Evolutionary conservation across 202 grass and related monocot species (phyloP), one percentile per base, ranked within the genome.

Genomic region (Brachypodium distachyon): DNA sequence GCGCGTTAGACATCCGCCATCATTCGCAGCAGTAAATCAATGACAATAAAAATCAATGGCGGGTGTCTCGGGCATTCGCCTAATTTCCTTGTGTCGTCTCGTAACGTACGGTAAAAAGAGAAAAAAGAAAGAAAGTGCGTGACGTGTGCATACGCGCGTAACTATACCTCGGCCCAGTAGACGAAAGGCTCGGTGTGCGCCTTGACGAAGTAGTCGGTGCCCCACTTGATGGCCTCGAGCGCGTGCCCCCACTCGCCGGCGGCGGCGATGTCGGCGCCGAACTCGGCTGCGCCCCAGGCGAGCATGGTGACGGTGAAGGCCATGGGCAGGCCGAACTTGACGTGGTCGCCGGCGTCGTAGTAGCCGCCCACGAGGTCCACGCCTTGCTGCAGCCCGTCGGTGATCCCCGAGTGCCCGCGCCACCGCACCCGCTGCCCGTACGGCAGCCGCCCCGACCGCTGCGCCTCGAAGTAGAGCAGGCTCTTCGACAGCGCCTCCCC

Each of bases 281-380:
- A 97, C 29, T 97, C 90, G 79, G 90, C 77, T 71, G 78, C 82
- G 42, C 90, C 86, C 93, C 93, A 97, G 13, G 90, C 76, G 46
- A 97, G 90, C 93, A 97, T 97, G 72, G 93, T 97, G 53, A 97
- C 87, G 40, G 93, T 97, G 86, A 97, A 97, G 57, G 93, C 93
- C 93, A 97, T 97, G 55, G 93, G 93, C 79, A 93, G 86, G 46
- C 93, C 93, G 82, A 97, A 97, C 90, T 97, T 97, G 61, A 97
- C 90, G 77, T 97, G 90, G 88, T 97, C 93, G 14, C 93, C 90
- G 7, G 93, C 93, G 81, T 97, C 93, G 57, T 97, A 93, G 82
- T 97, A 97, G 0, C 93, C 93, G 68, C 93, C 93, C 36, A 93
- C 93, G 12, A 93, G 84, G 84, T 97, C 93, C 67, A 97, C 93